Conservation (phyloP, 805 yeast species). For the Maudiozyma bulderi region DNA sequence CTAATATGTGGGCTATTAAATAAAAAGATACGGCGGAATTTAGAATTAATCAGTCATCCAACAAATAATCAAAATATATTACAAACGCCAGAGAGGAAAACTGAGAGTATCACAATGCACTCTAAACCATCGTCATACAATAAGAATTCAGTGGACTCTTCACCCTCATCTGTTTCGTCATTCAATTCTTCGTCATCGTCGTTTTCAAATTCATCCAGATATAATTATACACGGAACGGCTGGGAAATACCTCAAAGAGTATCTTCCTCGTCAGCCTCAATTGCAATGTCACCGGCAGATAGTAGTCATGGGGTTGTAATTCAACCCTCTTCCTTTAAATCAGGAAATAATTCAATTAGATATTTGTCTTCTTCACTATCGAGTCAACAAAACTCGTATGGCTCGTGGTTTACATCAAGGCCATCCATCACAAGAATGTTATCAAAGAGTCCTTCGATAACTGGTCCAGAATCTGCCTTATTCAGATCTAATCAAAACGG, state of each 20-base stretch:
- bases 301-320: constrained; percentile 21
- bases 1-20: constrained; percentile 44
- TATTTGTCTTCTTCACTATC: constrained; percentile 33
- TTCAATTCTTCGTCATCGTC: not conserved
- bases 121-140: constrained; percentile 4
- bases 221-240: constrained; percentile 22
- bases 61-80: not conserved
- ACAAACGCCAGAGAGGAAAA: not conserved
- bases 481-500: constrained; percentile 14
- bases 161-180: constrained; percentile 3
- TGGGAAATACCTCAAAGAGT: constrained; percentile 34
- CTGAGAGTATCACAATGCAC: not conserved
- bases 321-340: constrained; percentile 30
- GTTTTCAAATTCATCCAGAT: constrained; percentile 3
- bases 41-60: not conserved
- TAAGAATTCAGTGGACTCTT: constrained; percentile 2
- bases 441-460: constrained; percentile 19
- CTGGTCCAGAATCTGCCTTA: constrained; percentile 11
- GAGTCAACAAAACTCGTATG: constrained; percentile 25
- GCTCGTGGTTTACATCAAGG: constrained; percentile 28
- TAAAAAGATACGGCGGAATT: constrained; percentile 6
- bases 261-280: constrained; percentile 19
- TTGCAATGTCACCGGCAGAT: constrained; percentile 27
- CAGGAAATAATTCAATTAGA: constrained; percentile 30
- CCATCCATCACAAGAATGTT: constrained; percentile 15